Conservation (phyloP, 1,284 basidiomycete species). For the Irpex sp. region DNA sequence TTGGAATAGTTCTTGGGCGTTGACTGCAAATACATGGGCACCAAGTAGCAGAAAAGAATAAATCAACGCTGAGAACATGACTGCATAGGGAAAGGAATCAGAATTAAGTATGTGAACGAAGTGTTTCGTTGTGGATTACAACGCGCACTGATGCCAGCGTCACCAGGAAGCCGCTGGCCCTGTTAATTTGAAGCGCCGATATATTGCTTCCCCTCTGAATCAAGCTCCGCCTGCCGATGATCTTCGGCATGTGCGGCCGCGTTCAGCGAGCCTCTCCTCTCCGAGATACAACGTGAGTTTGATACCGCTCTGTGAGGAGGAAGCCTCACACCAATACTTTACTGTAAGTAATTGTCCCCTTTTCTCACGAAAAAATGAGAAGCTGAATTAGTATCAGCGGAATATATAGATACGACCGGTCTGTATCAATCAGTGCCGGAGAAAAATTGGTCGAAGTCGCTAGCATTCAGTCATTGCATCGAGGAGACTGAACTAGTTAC, state of each 20-base stretch:
- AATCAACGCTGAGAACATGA: background rate
- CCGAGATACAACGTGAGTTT: too few species aligned
- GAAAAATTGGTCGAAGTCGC: too few species aligned
- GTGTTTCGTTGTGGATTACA: background rate
- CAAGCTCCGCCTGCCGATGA: background rate
- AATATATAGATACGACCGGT: too few species aligned
- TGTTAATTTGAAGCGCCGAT: background rate
- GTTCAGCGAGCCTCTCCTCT: too few species aligned
- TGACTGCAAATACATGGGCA: background rate
- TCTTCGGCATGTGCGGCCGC: background rate
- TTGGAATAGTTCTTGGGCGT: constrained; percentile 44
- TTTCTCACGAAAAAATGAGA: too few species aligned
- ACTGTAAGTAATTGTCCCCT: too few species aligned
- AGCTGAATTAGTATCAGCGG: too few species aligned
- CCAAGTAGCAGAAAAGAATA: background rate
- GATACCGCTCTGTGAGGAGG: too few species aligned
- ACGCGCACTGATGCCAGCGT: background rate
- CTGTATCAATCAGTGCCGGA: too few species aligned
- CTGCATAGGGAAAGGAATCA: background rate
- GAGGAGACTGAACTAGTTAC: background rate
- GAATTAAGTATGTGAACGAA: background rate
- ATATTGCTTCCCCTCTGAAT: background rate
- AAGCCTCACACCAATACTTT: too few species aligned
- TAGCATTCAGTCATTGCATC: too few species aligned
- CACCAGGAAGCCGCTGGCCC: background rate